These are phyloP conservation scores for Tolypocladium pustulatum DNA, from an alignment of 2,329 filamentous ascomycete genomes.

Conservation along the genomic window DNA sequence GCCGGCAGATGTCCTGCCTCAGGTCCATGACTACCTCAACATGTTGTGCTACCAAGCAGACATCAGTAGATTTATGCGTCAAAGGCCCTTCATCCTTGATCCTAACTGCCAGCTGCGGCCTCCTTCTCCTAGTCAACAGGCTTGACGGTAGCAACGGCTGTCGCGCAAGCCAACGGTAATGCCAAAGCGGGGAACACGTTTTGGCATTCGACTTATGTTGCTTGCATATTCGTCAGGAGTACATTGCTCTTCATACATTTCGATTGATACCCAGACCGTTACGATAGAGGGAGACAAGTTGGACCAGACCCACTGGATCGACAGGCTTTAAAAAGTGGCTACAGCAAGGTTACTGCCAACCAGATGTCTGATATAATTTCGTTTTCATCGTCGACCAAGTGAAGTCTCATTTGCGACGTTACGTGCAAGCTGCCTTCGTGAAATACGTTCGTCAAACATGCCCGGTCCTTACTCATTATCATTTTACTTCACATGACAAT, in stretches of 20 bases:
- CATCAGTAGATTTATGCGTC: conserved; percentile 50
- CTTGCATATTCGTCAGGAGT: neutral
- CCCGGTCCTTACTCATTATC: conserved; percentile 16
- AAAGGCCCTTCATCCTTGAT: conserved; percentile 35
- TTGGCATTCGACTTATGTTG: neutral
- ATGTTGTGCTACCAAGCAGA: conserved; percentile 42
- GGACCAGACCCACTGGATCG: neutral
- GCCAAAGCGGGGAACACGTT: neutral
- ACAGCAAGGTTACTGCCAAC: neutral
- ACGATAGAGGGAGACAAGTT: neutral
- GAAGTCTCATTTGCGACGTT: neutral
- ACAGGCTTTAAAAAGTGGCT: neutral
- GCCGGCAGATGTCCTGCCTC: conserved; percentile 34
- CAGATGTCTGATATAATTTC: neutral
- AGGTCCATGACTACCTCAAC: conserved; percentile 54
- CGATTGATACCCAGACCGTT: neutral
- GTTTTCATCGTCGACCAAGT: neutral
- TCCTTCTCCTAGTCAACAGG: neutral
- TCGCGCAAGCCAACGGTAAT: neutral
- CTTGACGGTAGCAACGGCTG: neutral
- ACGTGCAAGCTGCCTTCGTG: neutral
- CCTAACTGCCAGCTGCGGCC: conserved; percentile 11
- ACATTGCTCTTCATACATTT: neutral
- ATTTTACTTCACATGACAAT: conserved; percentile 10
- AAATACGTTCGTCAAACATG: conserved; percentile 10